Evolutionary conservation across 371 early-diverging fungal species (phyloP).

Genomic region (Mucor irregularis): DNA sequence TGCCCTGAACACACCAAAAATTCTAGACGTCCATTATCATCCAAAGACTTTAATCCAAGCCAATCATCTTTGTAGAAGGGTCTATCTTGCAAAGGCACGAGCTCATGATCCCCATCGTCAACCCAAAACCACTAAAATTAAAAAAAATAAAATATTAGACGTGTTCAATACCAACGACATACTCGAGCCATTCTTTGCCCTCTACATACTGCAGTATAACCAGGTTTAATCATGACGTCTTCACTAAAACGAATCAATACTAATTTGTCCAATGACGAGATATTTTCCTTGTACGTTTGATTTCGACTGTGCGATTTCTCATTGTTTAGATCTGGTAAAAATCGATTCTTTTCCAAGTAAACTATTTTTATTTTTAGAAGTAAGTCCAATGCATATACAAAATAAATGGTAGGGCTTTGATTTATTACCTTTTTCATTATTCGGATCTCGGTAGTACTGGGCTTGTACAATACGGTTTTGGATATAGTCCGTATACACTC

Average conservation of each 20-base stretch:
- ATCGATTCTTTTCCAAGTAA: slow-evolving; percentile 78
- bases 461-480: slow-evolving; percentile 87
- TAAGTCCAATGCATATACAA: background rate
- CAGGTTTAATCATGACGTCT: slow-evolving; percentile 81
- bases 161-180: background rate
- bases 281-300: slow-evolving; percentile 52
- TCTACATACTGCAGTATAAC: slow-evolving; percentile 67
- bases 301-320: slow-evolving; percentile 55
- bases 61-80: slow-evolving; percentile 68
- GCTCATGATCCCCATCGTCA: slow-evolving; percentile 50
- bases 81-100: slow-evolving; percentile 59
- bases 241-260: slow-evolving; percentile 78
- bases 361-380: slow-evolving; percentile 31
- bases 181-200: background rate
- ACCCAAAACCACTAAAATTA: slow-evolving; percentile 75
- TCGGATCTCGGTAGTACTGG: slow-evolving; percentile 85
- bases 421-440: slow-evolving; percentile 45
- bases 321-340: slow-evolving; percentile 88
- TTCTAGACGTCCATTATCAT: slow-evolving; percentile 54
- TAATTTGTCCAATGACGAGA: slow-evolving; percentile 65
- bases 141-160: too few species aligned
- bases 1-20: slow-evolving; percentile 66
- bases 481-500: slow-evolving; percentile 82
- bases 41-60: slow-evolving; percentile 67
- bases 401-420: background rate